phyloP scores from a whole-genome alignment of 257 asterid genomes.

The Fraxinus excelsior region DNA sequence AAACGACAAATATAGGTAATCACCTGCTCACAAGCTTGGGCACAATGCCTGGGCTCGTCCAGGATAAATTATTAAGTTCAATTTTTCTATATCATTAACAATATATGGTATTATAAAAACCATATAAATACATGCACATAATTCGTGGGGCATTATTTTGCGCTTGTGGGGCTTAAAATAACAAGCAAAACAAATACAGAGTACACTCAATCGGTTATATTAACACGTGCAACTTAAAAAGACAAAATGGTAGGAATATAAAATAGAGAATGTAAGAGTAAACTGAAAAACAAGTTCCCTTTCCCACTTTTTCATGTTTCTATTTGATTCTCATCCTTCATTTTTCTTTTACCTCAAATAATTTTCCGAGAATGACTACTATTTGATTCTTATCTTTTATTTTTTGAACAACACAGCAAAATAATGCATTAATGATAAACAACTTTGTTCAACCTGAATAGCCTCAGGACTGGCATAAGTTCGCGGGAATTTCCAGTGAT shows the following conservation, averaged over 20 bases:
- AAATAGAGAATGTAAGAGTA: neutral
- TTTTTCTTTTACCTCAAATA: neutral
- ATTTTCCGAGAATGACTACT: neutral
- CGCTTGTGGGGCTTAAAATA: slow-evolving; percentile 8
- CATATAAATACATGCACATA: neutral
- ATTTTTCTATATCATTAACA: neutral
- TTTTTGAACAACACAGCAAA: slow-evolving; percentile 19
- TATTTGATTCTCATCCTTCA: slow-evolving; percentile 1
- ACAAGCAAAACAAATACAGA: slow-evolving; percentile 14
- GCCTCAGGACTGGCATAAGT: slow-evolving; percentile 95
- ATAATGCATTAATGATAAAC: slow-evolving; percentile 16
- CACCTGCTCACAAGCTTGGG: slow-evolving; percentile 16
- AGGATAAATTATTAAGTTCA: neutral
- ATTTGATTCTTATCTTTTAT: neutral
- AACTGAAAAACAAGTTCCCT: neutral
- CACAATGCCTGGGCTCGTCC: neutral
- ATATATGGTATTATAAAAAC: neutral
- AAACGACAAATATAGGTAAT: slow-evolving; percentile 6
- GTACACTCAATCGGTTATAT: neutral
- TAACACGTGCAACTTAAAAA: neutral
- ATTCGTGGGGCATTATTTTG: neutral
- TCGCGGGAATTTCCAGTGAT: slow-evolving; percentile 88
- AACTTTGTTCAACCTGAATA: slow-evolving; percentile 71
- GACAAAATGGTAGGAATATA: neutral
- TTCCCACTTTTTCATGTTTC: neutral